Evolutionary conservation across 495 filamentous ascomycete genomes (phyloP).

Genomic region (Paragyromitra xinjiangensis): DNA sequence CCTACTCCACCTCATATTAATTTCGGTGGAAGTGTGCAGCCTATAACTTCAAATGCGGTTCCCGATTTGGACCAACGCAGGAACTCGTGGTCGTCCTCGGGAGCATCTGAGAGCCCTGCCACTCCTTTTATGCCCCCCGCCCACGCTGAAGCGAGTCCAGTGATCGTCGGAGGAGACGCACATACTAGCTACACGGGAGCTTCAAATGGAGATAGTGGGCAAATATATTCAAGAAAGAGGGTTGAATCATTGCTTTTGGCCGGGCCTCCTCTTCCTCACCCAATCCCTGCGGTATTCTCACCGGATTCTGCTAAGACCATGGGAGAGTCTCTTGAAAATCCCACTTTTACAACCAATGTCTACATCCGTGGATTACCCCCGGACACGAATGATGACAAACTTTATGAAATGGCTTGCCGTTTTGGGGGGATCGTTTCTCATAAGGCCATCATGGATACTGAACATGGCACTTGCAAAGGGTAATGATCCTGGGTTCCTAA

Average conservation of each 20-base stretch:
- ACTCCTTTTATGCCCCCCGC: constrained; percentile 46
- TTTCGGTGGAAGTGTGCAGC: constrained; percentile 34
- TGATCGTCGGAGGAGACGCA: constrained; percentile 52
- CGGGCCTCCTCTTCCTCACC: constrained; percentile 83
- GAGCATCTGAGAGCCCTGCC: constrained; percentile 47
- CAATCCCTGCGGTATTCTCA: constrained; percentile 85
- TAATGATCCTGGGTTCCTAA: constrained; percentile 58
- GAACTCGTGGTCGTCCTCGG: constrained; percentile 57
- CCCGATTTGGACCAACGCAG: constrained; percentile 52
- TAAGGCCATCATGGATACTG: constrained; percentile 95
- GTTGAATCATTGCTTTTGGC: constrained; percentile 75
- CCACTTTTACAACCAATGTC: constrained; percentile 87
- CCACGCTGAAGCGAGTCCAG: constrained; percentile 40
- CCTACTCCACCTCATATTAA: constrained; percentile 47
- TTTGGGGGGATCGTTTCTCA: constrained; percentile 92
- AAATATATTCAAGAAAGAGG: constrained; percentile 58
- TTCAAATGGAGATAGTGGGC: constrained; percentile 24
- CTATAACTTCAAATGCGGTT: constrained; percentile 28
- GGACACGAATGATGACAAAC: constrained; percentile 89
- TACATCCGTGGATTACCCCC: constrained; percentile 96
- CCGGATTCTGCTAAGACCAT: constrained; percentile 78
- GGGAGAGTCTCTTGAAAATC: constrained; percentile 90
- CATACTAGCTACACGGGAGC: constrained; percentile 33
- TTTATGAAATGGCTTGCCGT: constrained; percentile 79
- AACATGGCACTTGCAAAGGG: constrained; percentile 94